Evolutionary conservation across 2,329 filamentous ascomycete species (phyloP).

Genomic region (Fusarium lateritium): DNA sequence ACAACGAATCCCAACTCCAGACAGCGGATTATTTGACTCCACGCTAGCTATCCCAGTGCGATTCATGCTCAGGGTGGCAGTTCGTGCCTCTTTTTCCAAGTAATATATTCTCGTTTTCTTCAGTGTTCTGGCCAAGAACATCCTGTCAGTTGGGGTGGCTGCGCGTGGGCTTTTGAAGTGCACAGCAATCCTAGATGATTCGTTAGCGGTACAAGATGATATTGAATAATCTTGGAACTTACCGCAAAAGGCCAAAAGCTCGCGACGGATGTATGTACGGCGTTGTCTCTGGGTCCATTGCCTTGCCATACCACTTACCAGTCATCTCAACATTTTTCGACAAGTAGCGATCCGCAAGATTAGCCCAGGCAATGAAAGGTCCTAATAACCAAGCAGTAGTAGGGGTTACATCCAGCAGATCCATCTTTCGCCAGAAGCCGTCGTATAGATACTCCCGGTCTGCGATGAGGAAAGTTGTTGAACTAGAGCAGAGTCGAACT

Average conservation of each 20-base stretch:
- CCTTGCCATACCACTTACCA: not conserved
- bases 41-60: not conserved
- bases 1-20: not conserved
- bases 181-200: conserved; percentile 1
- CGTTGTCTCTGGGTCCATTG: not conserved
- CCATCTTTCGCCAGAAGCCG: not conserved
- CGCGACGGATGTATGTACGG: not conserved
- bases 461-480: conserved; percentile 11
- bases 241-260: conserved; percentile 18
- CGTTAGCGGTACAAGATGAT: not conserved
- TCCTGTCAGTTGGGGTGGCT: not conserved
- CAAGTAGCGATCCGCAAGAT: conserved; percentile 18
- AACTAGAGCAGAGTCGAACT: conserved; percentile 7
- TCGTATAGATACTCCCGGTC: conserved; percentile 12
- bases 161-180: conserved; percentile 28
- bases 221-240: not conserved
- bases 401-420: conserved; percentile 12
- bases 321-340: conserved; percentile 12
- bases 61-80: not conserved
- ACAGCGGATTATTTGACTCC: not conserved
- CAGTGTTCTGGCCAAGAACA: not conserved
- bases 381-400: conserved; percentile 14
- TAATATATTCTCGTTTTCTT: not conserved
- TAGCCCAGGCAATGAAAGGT: conserved; percentile 12
- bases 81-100: not conserved